Conservation (phyloP, 805 yeast species). For the Metschnikowia colocasiae region DNA sequence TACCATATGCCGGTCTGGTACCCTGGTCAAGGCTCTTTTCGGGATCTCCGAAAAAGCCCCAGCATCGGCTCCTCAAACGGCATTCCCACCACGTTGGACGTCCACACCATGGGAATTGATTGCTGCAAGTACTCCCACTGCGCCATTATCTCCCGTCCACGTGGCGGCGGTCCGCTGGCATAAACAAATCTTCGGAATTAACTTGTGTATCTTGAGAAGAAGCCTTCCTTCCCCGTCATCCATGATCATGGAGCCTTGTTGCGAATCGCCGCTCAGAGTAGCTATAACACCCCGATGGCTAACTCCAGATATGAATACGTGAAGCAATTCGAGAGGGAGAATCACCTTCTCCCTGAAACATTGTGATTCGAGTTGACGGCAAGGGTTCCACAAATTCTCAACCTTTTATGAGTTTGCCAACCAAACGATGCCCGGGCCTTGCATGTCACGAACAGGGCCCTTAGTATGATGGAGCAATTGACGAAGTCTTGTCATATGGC, state of each 20-base stretch:
- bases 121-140: constrained; percentile 81
- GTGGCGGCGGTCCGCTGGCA: constrained; percentile 87
- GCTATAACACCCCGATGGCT: constrained; percentile 49
- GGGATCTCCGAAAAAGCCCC: constrained; percentile 97
- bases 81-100: constrained; percentile 77
- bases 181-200: too few species aligned
- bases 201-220: background rate
- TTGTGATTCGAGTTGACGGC: constrained; percentile 88
- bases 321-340: constrained; percentile 71
- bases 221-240: background rate
- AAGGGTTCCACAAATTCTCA: constrained; percentile 90
- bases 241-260: background rate
- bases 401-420: constrained; percentile 64
- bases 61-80: constrained; percentile 95
- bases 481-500: constrained; percentile 80
- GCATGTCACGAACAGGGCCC: constrained; percentile 71
- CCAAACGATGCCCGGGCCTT: constrained; percentile 86
- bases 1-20: constrained; percentile 94
- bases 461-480: constrained; percentile 62
- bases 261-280: background rate
- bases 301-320: constrained; percentile 88
- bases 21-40: constrained; percentile 80
- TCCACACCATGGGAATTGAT: constrained; percentile 84
- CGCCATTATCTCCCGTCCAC: constrained; percentile 98
- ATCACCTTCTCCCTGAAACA: constrained; percentile 68